Conservation (phyloP, 192 early-diverging fungal genomes). For the Chytriomyces sp. region DNA sequence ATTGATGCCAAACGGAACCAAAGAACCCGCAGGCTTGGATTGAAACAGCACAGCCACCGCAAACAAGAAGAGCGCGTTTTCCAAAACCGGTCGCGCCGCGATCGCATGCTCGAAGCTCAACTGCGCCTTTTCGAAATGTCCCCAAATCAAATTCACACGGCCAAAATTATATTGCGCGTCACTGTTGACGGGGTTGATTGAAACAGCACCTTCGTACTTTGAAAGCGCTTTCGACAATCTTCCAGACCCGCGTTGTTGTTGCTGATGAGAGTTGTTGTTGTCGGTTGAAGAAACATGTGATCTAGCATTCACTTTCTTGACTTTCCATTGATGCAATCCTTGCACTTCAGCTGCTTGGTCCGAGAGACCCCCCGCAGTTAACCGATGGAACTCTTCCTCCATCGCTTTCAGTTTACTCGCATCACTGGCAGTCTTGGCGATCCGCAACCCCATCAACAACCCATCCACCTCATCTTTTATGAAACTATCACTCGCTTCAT, state of each 20-base stretch:
- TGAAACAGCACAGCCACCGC: no score
- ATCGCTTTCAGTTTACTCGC: constrained; percentile 51
- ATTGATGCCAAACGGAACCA: no score
- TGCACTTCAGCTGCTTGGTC: constrained; percentile 59
- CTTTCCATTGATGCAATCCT: constrained; percentile 48
- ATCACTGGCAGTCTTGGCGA: constrained; percentile 46
- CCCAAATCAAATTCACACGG: constrained; percentile 18
- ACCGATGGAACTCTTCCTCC: constrained; percentile 55
- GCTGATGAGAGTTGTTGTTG: background rate
- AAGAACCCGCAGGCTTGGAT: no score
- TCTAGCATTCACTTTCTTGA: constrained; percentile 38
- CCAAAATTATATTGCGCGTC: constrained; percentile 40
- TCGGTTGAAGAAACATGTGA: background rate
- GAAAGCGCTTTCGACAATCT: constrained; percentile 25
- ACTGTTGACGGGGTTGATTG: constrained; percentile 25
- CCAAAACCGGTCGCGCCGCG: no score
- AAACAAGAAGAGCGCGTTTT: no score
- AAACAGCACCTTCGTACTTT: constrained; percentile 48
- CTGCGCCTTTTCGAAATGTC: constrained; percentile 31
- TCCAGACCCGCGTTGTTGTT: background rate
- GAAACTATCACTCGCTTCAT: constrained; percentile 45
- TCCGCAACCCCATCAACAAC: constrained; percentile 48
- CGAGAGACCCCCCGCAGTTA: constrained; percentile 38
- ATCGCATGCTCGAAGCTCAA: no score
- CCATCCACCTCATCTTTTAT: constrained; percentile 59